Conservation (phyloP, 140 eudicot genomes). For the Erigeron philadelphicus region DNA sequence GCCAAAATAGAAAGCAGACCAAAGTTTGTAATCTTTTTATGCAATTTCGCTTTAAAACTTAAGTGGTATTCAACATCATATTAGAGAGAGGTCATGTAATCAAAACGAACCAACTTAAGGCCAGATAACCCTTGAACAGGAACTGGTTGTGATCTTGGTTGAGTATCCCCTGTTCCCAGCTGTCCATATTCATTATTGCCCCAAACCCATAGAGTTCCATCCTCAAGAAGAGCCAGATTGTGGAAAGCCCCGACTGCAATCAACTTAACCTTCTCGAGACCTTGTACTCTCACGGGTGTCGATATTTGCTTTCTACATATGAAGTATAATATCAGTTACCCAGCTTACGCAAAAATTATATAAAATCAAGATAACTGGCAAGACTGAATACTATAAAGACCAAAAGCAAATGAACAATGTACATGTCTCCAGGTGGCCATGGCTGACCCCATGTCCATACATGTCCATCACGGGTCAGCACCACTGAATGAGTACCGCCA, state of each 20-base stretch:
- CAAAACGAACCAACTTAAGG: constrained; percentile 63
- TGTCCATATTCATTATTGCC: constrained; percentile 99
- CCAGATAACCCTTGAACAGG: constrained; percentile 85
- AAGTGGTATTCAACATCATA: neutral
- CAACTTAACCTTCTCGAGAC: constrained; percentile 78
- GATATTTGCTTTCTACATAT: constrained; percentile 81
- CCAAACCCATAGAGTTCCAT: constrained; percentile 89
- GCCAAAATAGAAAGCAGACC: constrained; percentile 2
- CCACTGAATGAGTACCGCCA: constrained; percentile 97
- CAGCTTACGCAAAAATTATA: constrained; percentile 1
- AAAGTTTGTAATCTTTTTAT: constrained; percentile 1
- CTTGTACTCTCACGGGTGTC: constrained; percentile 95
- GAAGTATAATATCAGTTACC: neutral
- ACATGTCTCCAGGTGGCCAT: constrained; percentile 99
- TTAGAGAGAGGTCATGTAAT: constrained; percentile 14
- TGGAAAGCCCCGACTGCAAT: constrained; percentile 99
- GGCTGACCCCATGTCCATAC: constrained; percentile 99
- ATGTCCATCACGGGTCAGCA: constrained; percentile 89
- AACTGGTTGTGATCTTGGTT: constrained; percentile 96
- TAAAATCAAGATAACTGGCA: neutral
- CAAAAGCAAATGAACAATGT: constrained; percentile 18
- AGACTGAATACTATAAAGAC: neutral
- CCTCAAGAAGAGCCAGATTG: constrained; percentile 84
- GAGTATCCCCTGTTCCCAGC: constrained; percentile 98
- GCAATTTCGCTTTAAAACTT: neutral